These are phyloP conservation scores for Monosporozyma yasuniensis DNA, from an alignment of 805 yeast species.

Conservation along the genomic window DNA sequence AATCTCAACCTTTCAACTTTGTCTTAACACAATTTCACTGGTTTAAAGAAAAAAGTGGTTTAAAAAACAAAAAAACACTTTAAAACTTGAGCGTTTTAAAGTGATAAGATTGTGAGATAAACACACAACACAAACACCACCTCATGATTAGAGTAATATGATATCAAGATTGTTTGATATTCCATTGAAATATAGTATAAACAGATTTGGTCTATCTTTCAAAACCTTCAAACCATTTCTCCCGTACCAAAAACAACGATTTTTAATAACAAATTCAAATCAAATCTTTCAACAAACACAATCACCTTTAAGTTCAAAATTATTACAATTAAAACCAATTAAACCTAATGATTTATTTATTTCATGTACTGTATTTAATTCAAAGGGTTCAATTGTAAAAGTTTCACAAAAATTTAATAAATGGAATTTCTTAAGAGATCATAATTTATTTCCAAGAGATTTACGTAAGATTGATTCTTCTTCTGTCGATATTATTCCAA, in stretches of 20 bases:
- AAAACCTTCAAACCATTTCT: not conserved
- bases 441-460: conserved; percentile 77
- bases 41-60: too few species aligned
- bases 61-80: too few species aligned
- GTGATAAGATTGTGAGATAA: too few species aligned
- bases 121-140: not conserved
- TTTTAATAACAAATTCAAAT: not conserved
- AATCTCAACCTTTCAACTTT: too few species aligned
- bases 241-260: conserved; percentile 2
- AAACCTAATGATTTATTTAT: conserved; percentile 41
- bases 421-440: conserved; percentile 62
- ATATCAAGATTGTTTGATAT: not conserved
- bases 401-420: conserved; percentile 76
- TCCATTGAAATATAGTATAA: not conserved
- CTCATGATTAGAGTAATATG: not conserved
- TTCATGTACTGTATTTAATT: conserved; percentile 75
- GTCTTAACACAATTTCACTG: too few species aligned
- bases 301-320: conserved; percentile 2
- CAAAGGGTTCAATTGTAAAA: conserved; percentile 61
- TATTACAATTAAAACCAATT: conserved; percentile 29
- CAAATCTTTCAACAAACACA: not conserved
- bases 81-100: too few species aligned
- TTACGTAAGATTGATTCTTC: conserved; percentile 70
- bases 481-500: conserved; percentile 77
- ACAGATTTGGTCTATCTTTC: not conserved